A percentile compares a stretch with the other conserved stretches of the same genome.
These are phyloP conservation scores for Nemania sp. DNA, from an alignment of 2,329 filamentous ascomycete genomes.

Conservation along the genomic window DNA sequence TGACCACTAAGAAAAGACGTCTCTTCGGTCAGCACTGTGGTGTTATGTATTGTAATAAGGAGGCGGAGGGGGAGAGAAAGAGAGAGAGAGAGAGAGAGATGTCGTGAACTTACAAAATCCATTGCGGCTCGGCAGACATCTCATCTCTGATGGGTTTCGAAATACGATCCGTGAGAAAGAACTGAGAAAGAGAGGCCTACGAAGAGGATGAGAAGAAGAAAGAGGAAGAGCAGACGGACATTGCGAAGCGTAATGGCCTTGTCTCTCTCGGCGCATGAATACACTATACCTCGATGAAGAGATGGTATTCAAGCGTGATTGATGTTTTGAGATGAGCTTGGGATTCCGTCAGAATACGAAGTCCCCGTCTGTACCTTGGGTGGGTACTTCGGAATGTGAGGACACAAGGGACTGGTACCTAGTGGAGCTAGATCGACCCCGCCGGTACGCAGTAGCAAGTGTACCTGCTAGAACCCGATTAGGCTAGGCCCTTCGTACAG, in stretches of 20 bases:
- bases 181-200: neutral
- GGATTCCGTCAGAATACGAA: too few species aligned
- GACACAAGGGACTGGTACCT: too few species aligned
- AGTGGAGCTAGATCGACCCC: too few species aligned
- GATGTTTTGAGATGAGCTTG: slow-evolving; percentile 26
- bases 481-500: too few species aligned
- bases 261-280: slow-evolving; percentile 18
- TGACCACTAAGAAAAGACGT: slow-evolving; percentile 58
- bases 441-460: too few species aligned
- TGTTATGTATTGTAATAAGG: neutral
- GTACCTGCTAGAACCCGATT: too few species aligned
- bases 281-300: neutral
- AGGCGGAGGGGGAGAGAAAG: neutral
- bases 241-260: neutral
- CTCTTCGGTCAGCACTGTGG: slow-evolving; percentile 27
- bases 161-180: too few species aligned
- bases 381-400: too few species aligned
- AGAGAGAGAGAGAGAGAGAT: neutral
- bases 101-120: slow-evolving; percentile 57
- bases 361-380: too few species aligned
- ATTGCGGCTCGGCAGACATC: slow-evolving; percentile 55
- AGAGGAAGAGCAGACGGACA: slow-evolving; percentile 5
- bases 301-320: slow-evolving; percentile 13
- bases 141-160: slow-evolving; percentile 36
- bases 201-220: neutral